Evolutionary conservation across 164 flowering plant species (phyloP), one percentile per base, ranked within the genome.

Genomic region (Buxus sempervirens): DNA sequence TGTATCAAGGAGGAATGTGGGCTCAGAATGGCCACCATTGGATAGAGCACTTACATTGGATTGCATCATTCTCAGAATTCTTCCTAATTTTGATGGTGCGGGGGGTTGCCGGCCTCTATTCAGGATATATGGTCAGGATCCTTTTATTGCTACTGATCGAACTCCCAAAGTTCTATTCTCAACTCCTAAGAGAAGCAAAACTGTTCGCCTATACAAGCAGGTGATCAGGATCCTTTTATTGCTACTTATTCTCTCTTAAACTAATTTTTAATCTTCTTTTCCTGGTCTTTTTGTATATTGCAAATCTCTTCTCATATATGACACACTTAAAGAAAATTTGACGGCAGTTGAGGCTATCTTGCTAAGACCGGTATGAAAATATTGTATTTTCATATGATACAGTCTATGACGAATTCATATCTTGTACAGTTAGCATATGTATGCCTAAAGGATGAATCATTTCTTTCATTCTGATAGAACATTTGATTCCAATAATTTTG

Each of bases 71-170:
- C 73, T 95, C 19, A 85, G 97, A 76, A 74, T 65, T 26, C 79
- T 95, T 77, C 98, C 98, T 49, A 74, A 82, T 67, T 84, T 89
- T 75, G 87, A 83, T 76, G 90, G 83, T 53, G 78, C 83, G 62
- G 88, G 86, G 20, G 97, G 98, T 19, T 95, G 88, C 75, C 76
- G 97, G 56, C 98, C 97, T 24, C 69, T 90, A 54, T 86, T 95
- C 79, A 79, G 89, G 27, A 82, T 92, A 54, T 95, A 89, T 76
- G 98, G 97, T 21, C 97, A 86, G 75, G 96, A 95, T 78, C 94
- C 94, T n/a, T 73, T 83, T 54, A 64, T 63, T 70, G 79, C 67
- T 60, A 27, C 75, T 60, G 90, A 91, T 78, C 75, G 78, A 70
- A 76, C 82, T 60, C 75, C 97, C 41, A 89, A 88, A 73, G 72